These are phyloP conservation scores for Lodderomyces orthopsilosis DNA, from an alignment of 1,139 yeast species.

Conservation along the genomic window DNA sequence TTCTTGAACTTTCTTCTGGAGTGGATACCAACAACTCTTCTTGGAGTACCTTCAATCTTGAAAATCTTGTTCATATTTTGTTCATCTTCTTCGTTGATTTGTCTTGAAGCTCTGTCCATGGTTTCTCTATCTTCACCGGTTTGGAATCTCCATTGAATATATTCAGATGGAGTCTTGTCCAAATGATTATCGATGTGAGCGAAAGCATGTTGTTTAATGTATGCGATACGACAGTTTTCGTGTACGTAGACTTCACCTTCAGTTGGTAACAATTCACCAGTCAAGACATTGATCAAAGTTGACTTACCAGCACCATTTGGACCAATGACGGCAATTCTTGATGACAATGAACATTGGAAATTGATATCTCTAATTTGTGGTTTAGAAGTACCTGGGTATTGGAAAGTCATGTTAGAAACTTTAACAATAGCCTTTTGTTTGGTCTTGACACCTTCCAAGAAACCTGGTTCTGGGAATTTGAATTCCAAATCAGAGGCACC, in stretches of 20 bases:
- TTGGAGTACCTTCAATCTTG: conserved; percentile 97
- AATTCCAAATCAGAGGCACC: conserved; percentile 97
- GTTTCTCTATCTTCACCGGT: conserved; percentile 99
- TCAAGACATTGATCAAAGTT: conserved; percentile 94
- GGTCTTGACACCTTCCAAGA: conserved; percentile 99
- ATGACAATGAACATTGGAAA: conserved; percentile 98
- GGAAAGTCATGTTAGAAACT: conserved; percentile 96
- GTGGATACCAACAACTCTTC: conserved; percentile 94
- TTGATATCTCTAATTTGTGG: conserved; percentile 88
- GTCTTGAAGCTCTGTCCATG: conserved; percentile 99
- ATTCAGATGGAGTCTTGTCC: conserved; percentile 99
- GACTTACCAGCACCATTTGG: conserved; percentile 99
- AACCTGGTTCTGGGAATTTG: conserved; percentile 99
- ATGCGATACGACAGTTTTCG: conserved; percentile 99
- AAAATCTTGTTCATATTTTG: conserved; percentile 98
- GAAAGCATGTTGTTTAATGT: conserved; percentile 99
- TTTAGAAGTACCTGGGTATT: conserved; percentile 96
- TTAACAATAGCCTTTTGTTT: conserved; percentile 99
- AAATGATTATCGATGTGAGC: conserved; percentile 98
- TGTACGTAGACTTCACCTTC: conserved; percentile 98
- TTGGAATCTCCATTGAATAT: conserved; percentile 99
- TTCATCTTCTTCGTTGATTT: conserved; percentile 95
- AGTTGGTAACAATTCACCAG: conserved; percentile 99
- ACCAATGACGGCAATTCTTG: conserved; percentile 99
- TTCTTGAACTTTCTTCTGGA: conserved; percentile 99